phyloP scores from a whole-genome alignment of 202 grass and related monocot species.

The Musa balbisiana region DNA sequence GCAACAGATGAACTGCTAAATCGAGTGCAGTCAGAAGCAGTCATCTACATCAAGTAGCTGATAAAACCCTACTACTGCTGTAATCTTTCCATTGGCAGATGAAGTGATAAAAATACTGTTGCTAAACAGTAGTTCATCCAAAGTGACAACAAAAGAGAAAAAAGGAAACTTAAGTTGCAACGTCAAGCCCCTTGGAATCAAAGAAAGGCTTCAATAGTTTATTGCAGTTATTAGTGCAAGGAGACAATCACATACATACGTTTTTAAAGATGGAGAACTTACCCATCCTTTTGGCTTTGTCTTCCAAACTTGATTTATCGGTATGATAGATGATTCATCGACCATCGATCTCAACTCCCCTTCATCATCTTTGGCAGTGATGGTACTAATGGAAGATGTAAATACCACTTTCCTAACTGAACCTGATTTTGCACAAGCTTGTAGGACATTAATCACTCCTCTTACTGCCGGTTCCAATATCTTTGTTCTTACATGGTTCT shows the following conservation, averaged over 20 bases:
- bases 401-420: conserved; percentile 56
- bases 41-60: no score
- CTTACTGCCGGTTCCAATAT: conserved; percentile 53
- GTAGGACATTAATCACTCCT: conserved; percentile 60
- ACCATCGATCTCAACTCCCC: conserved; percentile 30
- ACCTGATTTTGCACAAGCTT: conserved; percentile 45
- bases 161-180: no score
- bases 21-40: no score
- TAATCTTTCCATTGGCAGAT: no score
- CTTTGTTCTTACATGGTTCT: conserved; percentile 42
- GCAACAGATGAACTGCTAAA: neutral
- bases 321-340: conserved; percentile 54
- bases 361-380: conserved; percentile 31
- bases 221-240: neutral
- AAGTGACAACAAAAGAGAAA: no score
- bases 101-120: no score
- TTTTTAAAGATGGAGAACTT: neutral
- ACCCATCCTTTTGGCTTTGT: conserved; percentile 78
- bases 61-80: no score
- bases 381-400: conserved; percentile 81
- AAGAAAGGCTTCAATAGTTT: neutral
- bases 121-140: no score
- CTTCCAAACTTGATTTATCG: conserved; percentile 40
- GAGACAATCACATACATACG: neutral
- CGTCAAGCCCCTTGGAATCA: no score